Evolutionary conservation across 2,329 filamentous ascomycete species (phyloP), one percentile per base, ranked within the genome.

Genomic region (Pestalotiopsis sp.): DNA sequence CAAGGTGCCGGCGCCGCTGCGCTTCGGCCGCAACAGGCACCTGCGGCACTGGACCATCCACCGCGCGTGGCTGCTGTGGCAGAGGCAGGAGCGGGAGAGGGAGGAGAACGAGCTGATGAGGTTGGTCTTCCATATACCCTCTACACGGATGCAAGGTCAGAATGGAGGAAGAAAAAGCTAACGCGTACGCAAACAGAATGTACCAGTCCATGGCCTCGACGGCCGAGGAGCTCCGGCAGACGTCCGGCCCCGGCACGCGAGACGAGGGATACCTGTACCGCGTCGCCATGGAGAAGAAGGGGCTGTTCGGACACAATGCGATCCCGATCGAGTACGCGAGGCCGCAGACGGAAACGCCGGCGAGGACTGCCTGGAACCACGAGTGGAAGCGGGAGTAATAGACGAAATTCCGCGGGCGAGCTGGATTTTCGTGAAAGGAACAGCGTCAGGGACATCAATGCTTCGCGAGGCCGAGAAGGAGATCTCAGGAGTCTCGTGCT

Each of bases 1-100:
- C 38, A 78, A 77, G n/a, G 82, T 84, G 0, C 86, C 86, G 4
- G 82, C 87, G 0, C 94, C 96, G 0, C 88, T 99, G 71, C 92
- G 94, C 75, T 94, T 98, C 87, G 94, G 89, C 55, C 94, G 95
- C 74, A 92, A 92, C 80, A 91, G 96, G 67, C 88, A 90, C 80
- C 89, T 99, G 71, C 93, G 96, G 60, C 96, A 99, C 85, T 99
- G 96, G 96, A 98, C 96, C 64, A 98, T 99, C 80, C 94, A 98
- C 85, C 94, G 96, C 74, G 95, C 95, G 24, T 98, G 94, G 94
- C 86, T 93, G 75, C 85, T 98, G 38, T 92, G 91, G 81, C 89
- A 91, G 74, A 87, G 90, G 73, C 88, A 92, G 77, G 86, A 90
- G 74, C 89, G 90, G 62, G 84, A 87, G 71, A 81, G 83, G 44